Evolutionary conservation across 2,329 filamentous ascomycete genomes (phyloP).

Genomic region (Diplodia scrobiculata): DNA sequence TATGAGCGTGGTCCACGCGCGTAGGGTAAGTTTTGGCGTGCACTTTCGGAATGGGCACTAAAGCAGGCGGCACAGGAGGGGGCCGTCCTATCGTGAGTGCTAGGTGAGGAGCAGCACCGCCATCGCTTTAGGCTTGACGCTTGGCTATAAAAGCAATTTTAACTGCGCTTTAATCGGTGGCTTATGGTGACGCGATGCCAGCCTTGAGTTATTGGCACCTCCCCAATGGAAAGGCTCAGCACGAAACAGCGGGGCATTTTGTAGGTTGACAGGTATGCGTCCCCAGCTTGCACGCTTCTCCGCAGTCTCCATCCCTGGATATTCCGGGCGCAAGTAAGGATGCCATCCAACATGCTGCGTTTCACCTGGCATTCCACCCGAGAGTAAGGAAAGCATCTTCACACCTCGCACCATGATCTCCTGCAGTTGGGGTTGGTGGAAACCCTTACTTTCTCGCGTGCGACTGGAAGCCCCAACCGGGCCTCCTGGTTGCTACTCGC

Average conservation of each 20-base stretch:
- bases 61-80: not conserved
- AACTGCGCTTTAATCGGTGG: not conserved
- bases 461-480: too few relatives aligned
- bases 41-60: constrained; percentile 13
- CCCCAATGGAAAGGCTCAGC: not conserved
- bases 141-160: not conserved
- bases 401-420: not conserved
- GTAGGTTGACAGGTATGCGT: not conserved
- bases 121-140: not conserved
- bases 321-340: not conserved
- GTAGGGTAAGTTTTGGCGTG: not conserved
- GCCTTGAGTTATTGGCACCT: not conserved
- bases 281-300: not conserved
- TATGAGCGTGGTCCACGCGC: not conserved
- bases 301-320: not conserved
- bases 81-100: not conserved
- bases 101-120: constrained; percentile 1
- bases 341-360: not conserved
- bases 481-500: too few relatives aligned
- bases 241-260: not conserved
- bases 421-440: not conserved
- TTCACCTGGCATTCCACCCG: not conserved
- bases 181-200: not conserved
- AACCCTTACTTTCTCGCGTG: not conserved
- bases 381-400: not conserved